phyloP scores from a whole-genome alignment of 768 basidiomycete genomes.

The Lactarius indigo region DNA sequence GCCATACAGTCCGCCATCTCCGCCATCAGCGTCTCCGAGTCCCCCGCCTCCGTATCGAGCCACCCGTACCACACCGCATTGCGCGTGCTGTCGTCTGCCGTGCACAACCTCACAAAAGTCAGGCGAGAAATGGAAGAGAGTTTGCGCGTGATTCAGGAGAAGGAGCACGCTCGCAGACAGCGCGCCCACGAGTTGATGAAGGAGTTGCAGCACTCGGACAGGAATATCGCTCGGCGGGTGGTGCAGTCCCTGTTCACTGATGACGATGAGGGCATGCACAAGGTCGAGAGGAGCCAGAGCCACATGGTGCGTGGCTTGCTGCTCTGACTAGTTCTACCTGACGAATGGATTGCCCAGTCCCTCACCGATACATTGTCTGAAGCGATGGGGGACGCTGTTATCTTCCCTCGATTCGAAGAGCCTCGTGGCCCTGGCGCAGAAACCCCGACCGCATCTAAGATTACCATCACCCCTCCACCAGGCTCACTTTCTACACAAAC shows the following conservation, averaged over 20 bases:
- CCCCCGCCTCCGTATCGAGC: constrained; percentile 42
- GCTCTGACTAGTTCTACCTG: background rate
- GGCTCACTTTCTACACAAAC: background rate
- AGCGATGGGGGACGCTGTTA: constrained; percentile 49
- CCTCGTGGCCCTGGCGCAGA: constrained; percentile 18
- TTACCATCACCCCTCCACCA: constrained; percentile 18
- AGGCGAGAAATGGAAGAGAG: constrained; percentile 64
- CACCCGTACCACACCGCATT: constrained; percentile 67
- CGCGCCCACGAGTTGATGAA: constrained; percentile 54
- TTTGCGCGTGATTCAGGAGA: constrained; percentile 51
- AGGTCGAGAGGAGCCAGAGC: constrained; percentile 56
- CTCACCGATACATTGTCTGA: constrained; percentile 45
- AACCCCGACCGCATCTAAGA: constrained; percentile 20
- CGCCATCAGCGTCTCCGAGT: constrained; percentile 41
- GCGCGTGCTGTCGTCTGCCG: constrained; percentile 65
- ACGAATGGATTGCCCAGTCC: constrained; percentile 34
- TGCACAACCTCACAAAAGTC: constrained; percentile 53
- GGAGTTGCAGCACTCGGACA: constrained; percentile 57
- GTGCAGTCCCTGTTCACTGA: constrained; percentile 61
- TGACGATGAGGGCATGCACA: constrained; percentile 42
- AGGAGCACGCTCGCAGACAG: constrained; percentile 48
- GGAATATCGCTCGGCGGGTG: constrained; percentile 63
- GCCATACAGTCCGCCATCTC: constrained; percentile 65
- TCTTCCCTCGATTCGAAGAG: constrained; percentile 33
- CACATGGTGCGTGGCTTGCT: constrained; percentile 43